A percentile compares a stretch with the other conserved stretches of the same genome.
phyloP scores from a whole-genome alignment of 1,284 basidiomycete species.

The Coniferiporia weirii region DNA sequence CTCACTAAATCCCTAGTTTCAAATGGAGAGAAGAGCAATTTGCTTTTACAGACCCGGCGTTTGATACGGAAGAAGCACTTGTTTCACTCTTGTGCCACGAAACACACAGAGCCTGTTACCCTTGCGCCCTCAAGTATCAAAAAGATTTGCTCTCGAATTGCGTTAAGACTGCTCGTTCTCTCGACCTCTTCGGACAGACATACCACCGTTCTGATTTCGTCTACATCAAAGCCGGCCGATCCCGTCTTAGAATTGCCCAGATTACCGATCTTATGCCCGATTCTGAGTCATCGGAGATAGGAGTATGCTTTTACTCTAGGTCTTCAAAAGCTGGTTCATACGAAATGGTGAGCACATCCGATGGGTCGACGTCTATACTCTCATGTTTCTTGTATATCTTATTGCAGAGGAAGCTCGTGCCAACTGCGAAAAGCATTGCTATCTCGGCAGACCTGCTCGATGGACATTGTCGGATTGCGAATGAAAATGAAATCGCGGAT shows the following conservation, averaged over 20 bases:
- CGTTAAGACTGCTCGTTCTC: constrained; percentile 23
- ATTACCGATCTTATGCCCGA: constrained; percentile 35
- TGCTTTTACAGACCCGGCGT: constrained; percentile 11
- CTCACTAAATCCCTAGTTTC: background rate
- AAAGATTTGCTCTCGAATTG: constrained; percentile 1
- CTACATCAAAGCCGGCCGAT: constrained; percentile 34
- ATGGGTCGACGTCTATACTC: no score
- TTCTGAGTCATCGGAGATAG: constrained; percentile 18
- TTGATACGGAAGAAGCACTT: constrained; percentile 29
- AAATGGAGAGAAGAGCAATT: constrained; percentile 5
- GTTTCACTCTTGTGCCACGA: background rate
- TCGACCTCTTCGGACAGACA: constrained; percentile 32
- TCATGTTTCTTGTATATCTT: no score
- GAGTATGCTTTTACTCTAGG: background rate
- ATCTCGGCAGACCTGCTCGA: constrained; percentile 4
- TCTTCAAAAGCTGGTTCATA: background rate
- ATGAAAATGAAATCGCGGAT: background rate
- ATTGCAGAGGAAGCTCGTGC: background rate
- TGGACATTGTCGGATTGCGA: constrained; percentile 5
- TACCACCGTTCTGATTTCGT: constrained; percentile 59
- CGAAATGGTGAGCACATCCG: constrained; percentile 1
- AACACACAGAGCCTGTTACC: constrained; percentile 11
- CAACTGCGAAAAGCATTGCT: background rate
- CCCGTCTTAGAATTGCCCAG: constrained; percentile 48
- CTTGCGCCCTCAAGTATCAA: constrained; percentile 3